Conservation (phyloP, 768 basidiomycete species). For the Tulasnella sp. region DNA sequence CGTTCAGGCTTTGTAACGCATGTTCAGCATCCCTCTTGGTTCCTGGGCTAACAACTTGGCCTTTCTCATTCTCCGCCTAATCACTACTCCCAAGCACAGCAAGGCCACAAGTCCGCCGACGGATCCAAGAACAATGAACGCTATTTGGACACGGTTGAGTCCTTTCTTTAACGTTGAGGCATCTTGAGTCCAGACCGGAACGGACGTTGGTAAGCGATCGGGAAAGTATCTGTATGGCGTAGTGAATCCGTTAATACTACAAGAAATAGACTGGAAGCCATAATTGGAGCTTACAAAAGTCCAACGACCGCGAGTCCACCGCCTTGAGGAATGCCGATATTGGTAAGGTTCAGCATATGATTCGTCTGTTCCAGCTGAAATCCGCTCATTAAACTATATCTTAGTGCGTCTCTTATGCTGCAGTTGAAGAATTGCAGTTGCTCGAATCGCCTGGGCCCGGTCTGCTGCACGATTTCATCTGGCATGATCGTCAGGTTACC, state of each 20-base stretch:
- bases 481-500: too few relatives aligned
- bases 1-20: not conserved
- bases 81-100: not conserved
- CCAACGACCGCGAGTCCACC: not conserved
- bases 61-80: not conserved
- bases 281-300: not conserved
- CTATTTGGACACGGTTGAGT: not conserved
- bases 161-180: not conserved
- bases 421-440: too few relatives aligned
- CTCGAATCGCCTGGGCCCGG: too few relatives aligned
- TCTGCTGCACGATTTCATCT: too few relatives aligned
- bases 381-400: not conserved
- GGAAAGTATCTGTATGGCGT: not conserved
- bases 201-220: not conserved
- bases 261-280: not conserved
- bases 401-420: too few relatives aligned
- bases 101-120: not conserved
- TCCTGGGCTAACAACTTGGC: not conserved
- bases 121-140: not conserved
- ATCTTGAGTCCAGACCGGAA: not conserved
- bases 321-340: not conserved
- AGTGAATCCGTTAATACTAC: not conserved
- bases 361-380: not conserved
- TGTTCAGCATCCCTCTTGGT: not conserved
- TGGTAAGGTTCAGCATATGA: not conserved